Conservation (phyloP, 805 yeast species). For the Candida railenensis region DNA sequence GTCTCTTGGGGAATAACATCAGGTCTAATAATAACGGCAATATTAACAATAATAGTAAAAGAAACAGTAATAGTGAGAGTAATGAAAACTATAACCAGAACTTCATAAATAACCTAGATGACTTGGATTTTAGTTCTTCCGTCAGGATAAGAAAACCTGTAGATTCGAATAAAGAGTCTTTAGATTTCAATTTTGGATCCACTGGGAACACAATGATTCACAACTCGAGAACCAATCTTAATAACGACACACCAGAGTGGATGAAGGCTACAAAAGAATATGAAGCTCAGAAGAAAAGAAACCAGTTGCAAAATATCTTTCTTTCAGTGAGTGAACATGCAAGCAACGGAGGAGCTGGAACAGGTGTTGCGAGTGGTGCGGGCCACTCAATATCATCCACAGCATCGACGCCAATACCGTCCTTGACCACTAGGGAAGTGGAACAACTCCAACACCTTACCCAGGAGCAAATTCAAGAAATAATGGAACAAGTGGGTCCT, state of each 20-base stretch:
- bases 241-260: slow-evolving; percentile 34
- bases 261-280: slow-evolving; percentile 28
- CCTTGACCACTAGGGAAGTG: slow-evolving; percentile 7
- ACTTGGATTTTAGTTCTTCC: slow-evolving; percentile 15
- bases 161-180: slow-evolving; percentile 8
- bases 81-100: background rate
- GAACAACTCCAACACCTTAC: background rate
- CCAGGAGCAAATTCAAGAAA: slow-evolving; percentile 2
- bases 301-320: slow-evolving; percentile 31
- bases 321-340: slow-evolving; percentile 16
- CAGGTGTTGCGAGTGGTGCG: background rate
- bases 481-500: background rate
- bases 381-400: slow-evolving; percentile 29
- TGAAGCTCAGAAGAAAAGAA: slow-evolving; percentile 16
- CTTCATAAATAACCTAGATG: background rate
- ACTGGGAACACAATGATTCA: slow-evolving; percentile 31
- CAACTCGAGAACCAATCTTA: slow-evolving; percentile 18
- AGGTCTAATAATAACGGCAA: background rate
- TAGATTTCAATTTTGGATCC: slow-evolving; percentile 19
- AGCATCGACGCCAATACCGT: slow-evolving; percentile 35
- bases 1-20: background rate
- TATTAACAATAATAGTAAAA: background rate
- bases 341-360: slow-evolving; percentile 6
- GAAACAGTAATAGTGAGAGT: background rate
- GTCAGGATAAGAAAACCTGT: slow-evolving; percentile 20